Base-by-base conservation (phyloP, 495 filamentous ascomycete species). In the Tuber melanosporum region DNA sequence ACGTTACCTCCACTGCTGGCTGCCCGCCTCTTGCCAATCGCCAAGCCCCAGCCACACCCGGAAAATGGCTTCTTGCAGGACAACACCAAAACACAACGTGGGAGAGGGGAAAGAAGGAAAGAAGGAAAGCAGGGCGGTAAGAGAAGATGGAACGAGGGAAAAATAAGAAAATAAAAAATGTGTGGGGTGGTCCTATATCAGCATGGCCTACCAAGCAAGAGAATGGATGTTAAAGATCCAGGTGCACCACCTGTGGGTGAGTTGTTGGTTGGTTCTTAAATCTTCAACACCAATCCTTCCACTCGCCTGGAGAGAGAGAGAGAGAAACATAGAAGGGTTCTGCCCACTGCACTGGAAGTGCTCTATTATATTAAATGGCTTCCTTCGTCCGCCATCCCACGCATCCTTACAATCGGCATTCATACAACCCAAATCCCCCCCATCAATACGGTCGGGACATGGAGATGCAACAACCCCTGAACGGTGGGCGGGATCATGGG, bases 281-380 rank as follows among this genome's bases (percentile, higher is more conserved):
- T 20, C 52, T 14, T 62, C 4, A 32, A 62, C n/a, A 15, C n/a
- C 52, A 62, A 62, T 32, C 52, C 26, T 14, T 62, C 52, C 26
- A 26, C 15, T 7, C 15, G 52, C n/a, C 26, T 26, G 12, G 52
- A 32, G n/a, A 62, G 52, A 7, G 49, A 57, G 9, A 49, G 19
- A 26, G 52, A 62, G 52, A 32, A n/a, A 52, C 1, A 62, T 3
- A 15, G n/a, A 62, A 12, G 32, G n/a, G 15, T 52, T 52, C 22
- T 32, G 32, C 32, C 32, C 32, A 32, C 8, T 8, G n/a, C 22
- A n/a, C 49, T 52, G 10, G n/a, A 32, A 62, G n/a, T 15, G 52
- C n/a, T 62, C n/a, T 62, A 62, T 62, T 62, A 46, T 62, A 62
- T 62, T 62, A 46, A 45, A 79, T 79, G 78, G n/a, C 76, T 19